Evolutionary conservation across 495 filamentous ascomycete species (phyloP).

Genomic region (Pseudoneurospora amorphoporcata): DNA sequence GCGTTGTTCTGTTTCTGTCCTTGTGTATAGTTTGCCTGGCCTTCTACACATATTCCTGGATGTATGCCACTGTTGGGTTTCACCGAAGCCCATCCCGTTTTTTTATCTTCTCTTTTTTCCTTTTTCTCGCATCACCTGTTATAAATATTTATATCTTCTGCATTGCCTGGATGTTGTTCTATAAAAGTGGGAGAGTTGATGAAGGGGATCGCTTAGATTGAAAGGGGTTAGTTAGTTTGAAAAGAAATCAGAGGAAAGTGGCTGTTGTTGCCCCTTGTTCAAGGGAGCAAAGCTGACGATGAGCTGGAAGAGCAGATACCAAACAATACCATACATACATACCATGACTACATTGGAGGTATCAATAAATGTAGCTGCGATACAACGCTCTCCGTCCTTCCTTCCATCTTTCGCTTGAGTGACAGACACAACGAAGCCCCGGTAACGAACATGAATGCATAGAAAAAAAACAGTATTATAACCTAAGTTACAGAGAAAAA

Average conservation of each 20-base stretch:
- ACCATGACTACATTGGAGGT: neutral
- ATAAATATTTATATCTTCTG: neutral
- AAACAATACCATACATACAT: neutral
- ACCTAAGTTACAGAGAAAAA: neutral
- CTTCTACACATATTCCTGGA: neutral
- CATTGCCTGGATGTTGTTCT: neutral
- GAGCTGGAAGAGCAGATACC: neutral
- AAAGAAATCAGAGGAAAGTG: too few relatives aligned
- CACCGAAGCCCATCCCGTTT: neutral
- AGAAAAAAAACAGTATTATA: neutral
- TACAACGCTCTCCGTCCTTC: neutral
- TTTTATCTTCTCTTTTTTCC: neutral
- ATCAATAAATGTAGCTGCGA: neutral
- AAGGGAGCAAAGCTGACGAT: too few relatives aligned
- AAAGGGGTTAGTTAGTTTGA: too few relatives aligned
- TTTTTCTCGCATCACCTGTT: neutral
- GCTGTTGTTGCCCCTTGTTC: too few relatives aligned
- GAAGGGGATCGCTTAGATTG: too few relatives aligned
- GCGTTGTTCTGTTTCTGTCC: neutral
- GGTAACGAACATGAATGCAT: neutral
- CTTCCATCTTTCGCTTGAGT: neutral
- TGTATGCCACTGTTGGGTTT: neutral
- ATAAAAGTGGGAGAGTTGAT: neutral
- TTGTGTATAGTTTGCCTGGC: neutral
- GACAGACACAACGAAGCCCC: neutral